Percentiles rank a stretch among this genome's conserved stretches.
These are phyloP conservation scores for Monosporozyma siamensis DNA, from an alignment of 805 yeast species.

Conservation along the genomic window DNA sequence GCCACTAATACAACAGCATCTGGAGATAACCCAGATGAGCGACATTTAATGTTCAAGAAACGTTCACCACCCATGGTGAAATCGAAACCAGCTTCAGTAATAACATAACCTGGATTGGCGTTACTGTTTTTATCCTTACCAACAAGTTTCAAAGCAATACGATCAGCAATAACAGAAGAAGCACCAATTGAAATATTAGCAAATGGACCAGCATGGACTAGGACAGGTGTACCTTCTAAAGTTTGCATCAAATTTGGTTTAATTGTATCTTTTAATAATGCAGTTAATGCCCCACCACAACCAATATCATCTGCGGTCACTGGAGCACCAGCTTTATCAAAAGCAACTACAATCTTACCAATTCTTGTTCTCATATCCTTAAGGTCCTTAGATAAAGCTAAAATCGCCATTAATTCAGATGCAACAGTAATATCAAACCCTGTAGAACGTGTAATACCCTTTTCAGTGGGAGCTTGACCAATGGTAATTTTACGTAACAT, in stretches of 20 bases:
- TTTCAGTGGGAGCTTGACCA: slow-evolving; percentile 90
- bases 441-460: slow-evolving; percentile 72
- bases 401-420: slow-evolving; percentile 90
- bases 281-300: slow-evolving; percentile 91
- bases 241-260: slow-evolving; percentile 97
- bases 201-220: slow-evolving; percentile 97
- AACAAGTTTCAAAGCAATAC: slow-evolving; percentile 82
- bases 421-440: slow-evolving; percentile 97
- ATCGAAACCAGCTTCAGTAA: slow-evolving; percentile 97
- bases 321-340: slow-evolving; percentile 65
- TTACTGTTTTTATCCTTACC: slow-evolving; percentile 40
- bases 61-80: slow-evolving; percentile 99
- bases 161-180: slow-evolving; percentile 87
- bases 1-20: slow-evolving; percentile 92
- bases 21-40: slow-evolving; percentile 80
- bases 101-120: slow-evolving; percentile 66
- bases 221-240: slow-evolving; percentile 93
- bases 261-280: slow-evolving; percentile 88
- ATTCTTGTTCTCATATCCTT: slow-evolving; percentile 80
- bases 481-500: slow-evolving; percentile 79
- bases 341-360: slow-evolving; percentile 84
- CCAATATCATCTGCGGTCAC: slow-evolving; percentile 92
- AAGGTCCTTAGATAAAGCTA: slow-evolving; percentile 72
- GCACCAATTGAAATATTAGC: slow-evolving; percentile 98
- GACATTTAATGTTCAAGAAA: slow-evolving; percentile 89